Evolutionary conservation across 2,329 filamentous ascomycete species (phyloP), one percentile per base, ranked within the genome.

Genomic region (Fusarium sp.): DNA sequence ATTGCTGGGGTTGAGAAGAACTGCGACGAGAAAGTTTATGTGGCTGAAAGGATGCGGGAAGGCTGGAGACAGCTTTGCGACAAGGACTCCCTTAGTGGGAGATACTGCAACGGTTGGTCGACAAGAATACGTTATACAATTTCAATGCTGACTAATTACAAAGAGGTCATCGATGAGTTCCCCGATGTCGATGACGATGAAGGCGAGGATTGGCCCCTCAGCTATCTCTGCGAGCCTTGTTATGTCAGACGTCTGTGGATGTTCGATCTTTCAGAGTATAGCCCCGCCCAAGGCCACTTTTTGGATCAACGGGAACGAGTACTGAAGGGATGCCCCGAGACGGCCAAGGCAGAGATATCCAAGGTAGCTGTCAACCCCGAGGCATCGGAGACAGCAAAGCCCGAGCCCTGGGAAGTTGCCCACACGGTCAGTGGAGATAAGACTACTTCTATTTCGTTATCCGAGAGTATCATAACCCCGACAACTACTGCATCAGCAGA

Each of bases 191-290:
- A 24, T 24, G 0, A 2, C 4, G 14, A 15, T 6, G 45, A 61
- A 1, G 39, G 34, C 10, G 20, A 51, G 11, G n/a, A 40, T 11
- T 13, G 22, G 6, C 39, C 45, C 2, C 14, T 38, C n/a, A 20
- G 53, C 20, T 52, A 39, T n/a, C 26, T 62, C 10, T 62, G 56
- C 39, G 33, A 53, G 7, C 58, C 58, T 14, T 62, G 58, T 5
- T 62, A 61, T 20, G 39, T 52, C 15, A 38, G 44, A 7, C 45
- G 39, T n/a, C n/a, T 61, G 2, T 62, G 56, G 39, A 28, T 22
- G n/a, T 61, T 62, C 20, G 58, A 62, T 3, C 17, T 62, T 3
- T 33, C 38, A 20, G 5, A n/a, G 4, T 59, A 59, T 2, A 61
- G 54, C 15, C 58, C 58, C 7, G 36, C 43, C 17, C 49, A 51